These are phyloP conservation scores for Trichothecium sympodiale DNA, from an alignment of 2,329 filamentous ascomycete species.

Conservation along the genomic window DNA sequence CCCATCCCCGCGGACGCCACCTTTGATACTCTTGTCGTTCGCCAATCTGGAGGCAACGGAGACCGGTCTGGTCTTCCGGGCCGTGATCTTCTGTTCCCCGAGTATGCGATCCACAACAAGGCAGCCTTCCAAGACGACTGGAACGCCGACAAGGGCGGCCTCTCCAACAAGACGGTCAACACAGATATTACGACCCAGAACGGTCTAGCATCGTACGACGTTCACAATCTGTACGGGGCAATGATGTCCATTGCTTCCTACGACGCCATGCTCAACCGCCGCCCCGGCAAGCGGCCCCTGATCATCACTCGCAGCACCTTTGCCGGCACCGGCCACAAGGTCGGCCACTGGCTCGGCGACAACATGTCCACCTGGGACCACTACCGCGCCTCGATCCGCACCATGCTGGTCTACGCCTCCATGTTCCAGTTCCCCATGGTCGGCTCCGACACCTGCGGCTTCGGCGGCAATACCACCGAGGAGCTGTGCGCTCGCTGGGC, in stretches of 20 bases:
- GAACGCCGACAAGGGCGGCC: conserved; percentile 48
- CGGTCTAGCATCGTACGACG: conserved; percentile 66
- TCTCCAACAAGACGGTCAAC: conserved; percentile 50
- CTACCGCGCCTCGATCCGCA: conserved; percentile 68
- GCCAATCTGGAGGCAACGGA: conserved; percentile 41
- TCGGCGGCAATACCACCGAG: conserved; percentile 50
- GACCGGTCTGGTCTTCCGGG: conserved; percentile 19
- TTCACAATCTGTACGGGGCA: conserved; percentile 70
- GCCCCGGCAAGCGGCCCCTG: conserved; percentile 63
- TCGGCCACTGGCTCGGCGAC: conserved; percentile 76
- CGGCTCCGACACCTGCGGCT: conserved; percentile 69
- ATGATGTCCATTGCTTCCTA: conserved; percentile 71
- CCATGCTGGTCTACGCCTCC: conserved; percentile 61
- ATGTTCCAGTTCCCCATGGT: conserved; percentile 61
- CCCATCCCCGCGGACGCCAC: conserved; percentile 1
- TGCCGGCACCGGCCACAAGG: conserved; percentile 61
- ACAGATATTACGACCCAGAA: conserved; percentile 70
- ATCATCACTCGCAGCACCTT: conserved; percentile 79
- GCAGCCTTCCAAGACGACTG: conserved; percentile 34
- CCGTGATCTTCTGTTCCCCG: conserved; percentile 61
- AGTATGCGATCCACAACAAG: conserved; percentile 66
- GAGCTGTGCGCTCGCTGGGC: conserved; percentile 60
- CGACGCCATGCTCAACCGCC: conserved; percentile 51
- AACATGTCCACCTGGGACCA: conserved; percentile 61
- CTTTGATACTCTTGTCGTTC: conserved; percentile 2